Percentiles rank a stretch among this genome's conserved stretches.
Evolutionary conservation across 805 yeast genomes (phyloP).

Genomic region (Myxozyma nipponensis): DNA sequence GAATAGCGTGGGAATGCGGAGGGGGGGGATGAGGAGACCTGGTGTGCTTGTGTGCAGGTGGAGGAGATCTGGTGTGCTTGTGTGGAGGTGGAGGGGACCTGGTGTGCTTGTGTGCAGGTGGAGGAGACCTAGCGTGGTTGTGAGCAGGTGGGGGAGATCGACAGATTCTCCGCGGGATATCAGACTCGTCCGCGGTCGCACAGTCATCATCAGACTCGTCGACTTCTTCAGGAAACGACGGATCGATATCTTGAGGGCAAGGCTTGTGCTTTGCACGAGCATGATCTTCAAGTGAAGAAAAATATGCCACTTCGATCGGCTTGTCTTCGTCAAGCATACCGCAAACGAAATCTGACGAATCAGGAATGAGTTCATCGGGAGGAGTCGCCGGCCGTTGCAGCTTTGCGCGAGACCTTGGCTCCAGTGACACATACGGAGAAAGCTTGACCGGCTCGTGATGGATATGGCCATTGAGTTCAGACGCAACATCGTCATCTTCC

Average conservation of each 20-base stretch:
- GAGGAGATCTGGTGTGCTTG: too few relatives aligned
- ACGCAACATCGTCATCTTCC: constrained; percentile 11
- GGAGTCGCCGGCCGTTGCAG: constrained; percentile 29
- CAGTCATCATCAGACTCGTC: not conserved
- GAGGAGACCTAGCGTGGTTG: not conserved
- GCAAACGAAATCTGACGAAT: constrained; percentile 31
- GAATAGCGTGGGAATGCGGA: too few relatives aligned
- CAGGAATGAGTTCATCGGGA: constrained; percentile 28
- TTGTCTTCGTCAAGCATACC: constrained; percentile 32
- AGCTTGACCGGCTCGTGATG: not conserved
- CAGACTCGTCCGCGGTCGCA: constrained; percentile 5
- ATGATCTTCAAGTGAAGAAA: constrained; percentile 25
- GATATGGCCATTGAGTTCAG: constrained; percentile 1
- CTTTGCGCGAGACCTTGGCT: not conserved
- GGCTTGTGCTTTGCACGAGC: constrained; percentile 7
- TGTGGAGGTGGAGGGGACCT: too few relatives aligned
- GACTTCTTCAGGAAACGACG: constrained; percentile 29
- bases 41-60: too few relatives aligned
- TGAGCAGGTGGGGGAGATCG: constrained; percentile 5
- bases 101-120: not conserved
- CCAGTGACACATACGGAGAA: not conserved
- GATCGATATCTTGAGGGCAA: constrained; percentile 32
- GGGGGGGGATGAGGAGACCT: too few relatives aligned
- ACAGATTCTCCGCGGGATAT: not conserved
- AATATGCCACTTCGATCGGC: constrained; percentile 30